Conservation (phyloP, 23 red algal species). For the Gracilaria caudata region DNA sequence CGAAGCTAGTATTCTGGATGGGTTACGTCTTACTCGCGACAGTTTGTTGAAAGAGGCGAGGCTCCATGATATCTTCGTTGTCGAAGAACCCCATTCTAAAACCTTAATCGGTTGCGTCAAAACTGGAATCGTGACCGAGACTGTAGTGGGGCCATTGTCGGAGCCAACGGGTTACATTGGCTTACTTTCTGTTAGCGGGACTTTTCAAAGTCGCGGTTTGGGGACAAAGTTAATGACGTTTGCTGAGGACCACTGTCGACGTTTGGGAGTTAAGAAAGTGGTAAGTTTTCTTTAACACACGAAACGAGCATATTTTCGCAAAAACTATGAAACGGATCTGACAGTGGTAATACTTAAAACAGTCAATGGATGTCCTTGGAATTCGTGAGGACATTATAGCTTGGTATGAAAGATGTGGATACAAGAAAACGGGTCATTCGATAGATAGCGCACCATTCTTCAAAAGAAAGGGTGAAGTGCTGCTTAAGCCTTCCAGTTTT, state of each 20-base stretch:
- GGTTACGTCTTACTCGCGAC: slow-evolving; percentile 31
- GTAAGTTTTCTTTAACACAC: slow-evolving; percentile 42
- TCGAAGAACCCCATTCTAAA: neutral
- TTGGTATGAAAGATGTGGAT: slow-evolving; percentile 78
- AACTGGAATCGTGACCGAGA: slow-evolving; percentile 38
- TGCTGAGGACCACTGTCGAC: slow-evolving; percentile 38
- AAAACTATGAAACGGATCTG: neutral
- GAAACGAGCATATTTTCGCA: neutral
- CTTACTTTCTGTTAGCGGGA: slow-evolving; percentile 46
- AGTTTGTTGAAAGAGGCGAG: slow-evolving; percentile 15
- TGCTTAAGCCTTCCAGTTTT: slow-evolving; percentile 61
- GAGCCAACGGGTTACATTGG: slow-evolving; percentile 66
- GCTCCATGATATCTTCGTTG: slow-evolving; percentile 26
- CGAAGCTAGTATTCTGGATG: slow-evolving; percentile 51
- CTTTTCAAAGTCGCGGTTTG: slow-evolving; percentile 66
- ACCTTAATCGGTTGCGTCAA: slow-evolving; percentile 64
- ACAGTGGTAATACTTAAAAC: neutral
- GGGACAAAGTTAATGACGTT: slow-evolving; percentile 45
- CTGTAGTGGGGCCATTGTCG: slow-evolving; percentile 32
- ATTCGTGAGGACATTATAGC: slow-evolving; percentile 50
- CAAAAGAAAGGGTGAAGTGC: slow-evolving; percentile 41
- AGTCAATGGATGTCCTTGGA: slow-evolving; percentile 63
- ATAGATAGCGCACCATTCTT: slow-evolving; percentile 65
- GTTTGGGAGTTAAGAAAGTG: slow-evolving; percentile 33
- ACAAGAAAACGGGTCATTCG: slow-evolving; percentile 11